These are phyloP conservation scores for Agaricus sinodeliciosus DNA, from an alignment of 768 basidiomycete species.

Conservation along the genomic window DNA sequence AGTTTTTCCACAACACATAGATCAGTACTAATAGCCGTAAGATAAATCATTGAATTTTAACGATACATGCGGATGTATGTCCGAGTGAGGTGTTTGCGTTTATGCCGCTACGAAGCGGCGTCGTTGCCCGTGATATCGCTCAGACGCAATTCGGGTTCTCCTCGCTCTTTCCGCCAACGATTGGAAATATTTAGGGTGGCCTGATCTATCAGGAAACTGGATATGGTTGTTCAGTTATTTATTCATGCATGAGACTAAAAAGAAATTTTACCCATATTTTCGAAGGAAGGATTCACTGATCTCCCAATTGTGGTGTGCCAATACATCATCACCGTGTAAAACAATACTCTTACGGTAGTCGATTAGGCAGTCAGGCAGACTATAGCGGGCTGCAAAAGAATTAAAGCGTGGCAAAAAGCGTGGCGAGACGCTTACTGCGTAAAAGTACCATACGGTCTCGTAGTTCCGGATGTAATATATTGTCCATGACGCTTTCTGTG, in stretches of 20 bases:
- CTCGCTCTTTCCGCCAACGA: slow-evolving; percentile 83
- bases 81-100: too few relatives aligned
- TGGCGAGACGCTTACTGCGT: slow-evolving; percentile 46
- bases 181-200: slow-evolving; percentile 67
- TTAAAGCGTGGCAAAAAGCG: not conserved
- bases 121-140: slow-evolving; percentile 26
- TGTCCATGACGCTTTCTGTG: slow-evolving; percentile 86
- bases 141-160: slow-evolving; percentile 63
- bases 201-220: slow-evolving; percentile 74
- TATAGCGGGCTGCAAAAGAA: slow-evolving; percentile 54
- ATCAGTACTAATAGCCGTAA: too few relatives aligned
- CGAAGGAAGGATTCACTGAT: slow-evolving; percentile 76
- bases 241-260: not conserved
- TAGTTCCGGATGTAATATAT: slow-evolving; percentile 82
- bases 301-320: slow-evolving; percentile 91
- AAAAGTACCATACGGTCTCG: slow-evolving; percentile 88
- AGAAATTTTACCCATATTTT: slow-evolving; percentile 62
- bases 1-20: too few relatives aligned
- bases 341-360: slow-evolving; percentile 64
- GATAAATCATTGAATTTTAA: too few relatives aligned
- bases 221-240: slow-evolving; percentile 1
- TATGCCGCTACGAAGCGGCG: not conserved
- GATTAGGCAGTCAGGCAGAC: slow-evolving; percentile 72
- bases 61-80: too few relatives aligned
- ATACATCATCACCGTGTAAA: slow-evolving; percentile 86